Percentiles rank a stretch among this genome's conserved stretches.
phyloP scores from a whole-genome alignment of 1,139 yeast genomes.

The Geotrichum macrosporum region DNA sequence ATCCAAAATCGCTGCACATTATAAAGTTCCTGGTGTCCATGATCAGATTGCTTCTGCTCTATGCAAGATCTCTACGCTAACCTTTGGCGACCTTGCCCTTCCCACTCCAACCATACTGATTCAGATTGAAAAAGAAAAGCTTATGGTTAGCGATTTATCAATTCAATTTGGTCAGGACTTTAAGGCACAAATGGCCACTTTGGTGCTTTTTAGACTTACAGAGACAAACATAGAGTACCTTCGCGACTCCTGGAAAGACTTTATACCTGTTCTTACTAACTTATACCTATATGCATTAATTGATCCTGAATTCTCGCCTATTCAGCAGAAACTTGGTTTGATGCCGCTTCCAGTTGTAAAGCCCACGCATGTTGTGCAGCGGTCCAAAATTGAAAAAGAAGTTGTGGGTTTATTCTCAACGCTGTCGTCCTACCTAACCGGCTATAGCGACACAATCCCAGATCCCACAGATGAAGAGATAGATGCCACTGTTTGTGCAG shows the following conservation, averaged over 20 bases:
- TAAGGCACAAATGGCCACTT: slow-evolving; percentile 85
- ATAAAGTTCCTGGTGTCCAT: slow-evolving; percentile 52
- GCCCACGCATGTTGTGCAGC: slow-evolving; percentile 61
- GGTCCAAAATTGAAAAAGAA: slow-evolving; percentile 60
- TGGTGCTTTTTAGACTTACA: slow-evolving; percentile 75
- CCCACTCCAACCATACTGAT: slow-evolving; percentile 42
- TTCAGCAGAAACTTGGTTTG: slow-evolving; percentile 42
- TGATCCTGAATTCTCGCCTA: slow-evolving; percentile 47
- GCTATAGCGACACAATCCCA: slow-evolving; percentile 78
- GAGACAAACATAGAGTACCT: slow-evolving; percentile 51
- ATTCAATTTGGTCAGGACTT: slow-evolving; percentile 85
- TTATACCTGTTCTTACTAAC: slow-evolving; percentile 57
- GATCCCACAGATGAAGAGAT: slow-evolving; percentile 93
- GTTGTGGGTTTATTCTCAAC: slow-evolving; percentile 71
- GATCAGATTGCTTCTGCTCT: slow-evolving; percentile 63
- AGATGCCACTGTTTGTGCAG: slow-evolving; percentile 73
- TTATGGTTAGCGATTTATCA: slow-evolving; percentile 74
- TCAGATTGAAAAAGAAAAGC: slow-evolving; percentile 45
- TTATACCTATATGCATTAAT: slow-evolving; percentile 71
- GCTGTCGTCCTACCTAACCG: slow-evolving; percentile 84
- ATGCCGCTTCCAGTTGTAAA: slow-evolving; percentile 53
- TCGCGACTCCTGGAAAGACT: slow-evolving; percentile 50
- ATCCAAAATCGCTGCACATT: slow-evolving; percentile 67
- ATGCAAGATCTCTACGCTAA: slow-evolving; percentile 51
- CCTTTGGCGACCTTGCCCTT: slow-evolving; percentile 41